Base-by-base conservation (phyloP, 129 eudicot genomes). In the Ambrosia artemisiifolia region DNA sequence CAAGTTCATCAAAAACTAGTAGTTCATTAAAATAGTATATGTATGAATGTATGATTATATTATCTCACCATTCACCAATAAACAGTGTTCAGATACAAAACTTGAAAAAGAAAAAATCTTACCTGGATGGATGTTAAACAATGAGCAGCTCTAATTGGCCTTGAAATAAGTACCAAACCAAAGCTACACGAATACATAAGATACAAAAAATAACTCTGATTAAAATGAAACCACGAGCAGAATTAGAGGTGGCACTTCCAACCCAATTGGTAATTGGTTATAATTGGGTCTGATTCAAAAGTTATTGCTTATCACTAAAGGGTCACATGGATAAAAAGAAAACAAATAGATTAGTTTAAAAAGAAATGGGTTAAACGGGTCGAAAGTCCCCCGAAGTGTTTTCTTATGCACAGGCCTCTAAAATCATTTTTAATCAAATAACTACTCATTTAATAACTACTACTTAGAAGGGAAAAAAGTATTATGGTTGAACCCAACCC, bases 91-190 rank as follows among this genome's bases (percentile, higher is more conserved):
- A 67, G 57, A 76, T 46, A 63, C 6, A 54, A 75, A 46, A 48
- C 51, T 55, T 55, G 44, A 61, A 33, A 62, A 36, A 33, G 49
- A 70, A 24, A 24, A 24, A 24, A 24, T 24, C 83, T 73, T 50
- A 90, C 97, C 97, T 94, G 99, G 69, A 94, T 94, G 59, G 97
- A 94, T 70, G 99, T 94, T 75, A 94, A 90, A 77, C 99, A 94
- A 77, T 94, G 97, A 79, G 99, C 99, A 60, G 99, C 99, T 79
- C 99, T 94, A 72, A 90, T 85, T 3, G 87, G 88, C 57, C 94
- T 82, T 36, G 96, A 90, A 8, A 88, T 82, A 83, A 88, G 95
- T 66, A 94, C 97, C 63, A 48, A 43, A 34, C 97, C 99, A 73
- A 94, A 94, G 57, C 99, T 90, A 82, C 63, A 85, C 20, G 14